Evolutionary conservation across 257 asterid species (phyloP), one percentile per base, ranked within the genome.

Genomic region (Euphrasia confusa): DNA sequence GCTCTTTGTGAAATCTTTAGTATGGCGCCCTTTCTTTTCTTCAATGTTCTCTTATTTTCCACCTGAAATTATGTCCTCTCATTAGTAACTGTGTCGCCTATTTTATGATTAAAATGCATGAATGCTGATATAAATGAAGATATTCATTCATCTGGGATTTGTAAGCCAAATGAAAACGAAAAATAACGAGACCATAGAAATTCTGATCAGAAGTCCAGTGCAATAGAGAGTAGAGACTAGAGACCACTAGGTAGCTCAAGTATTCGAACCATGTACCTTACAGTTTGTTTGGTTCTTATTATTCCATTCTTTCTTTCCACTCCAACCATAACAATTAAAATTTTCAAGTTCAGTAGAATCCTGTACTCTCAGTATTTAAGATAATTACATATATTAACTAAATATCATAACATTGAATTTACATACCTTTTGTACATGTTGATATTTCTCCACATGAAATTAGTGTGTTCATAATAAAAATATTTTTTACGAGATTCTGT

Each of bases 31-130:
- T 55, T 21, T 27, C 7, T 57, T 28, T 45, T 5, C 17, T 32
- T 39, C 27, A 9, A 11, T 15, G 26, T 24, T 64, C 15, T 13
- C 2, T 26, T 47, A 18, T 26, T 30, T 52, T 66, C 64, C 6
- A 32, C 6, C 57, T n/a, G 10, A 3, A 8, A 17, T 5, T 26
- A 21, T 39, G 7, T 15, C 17, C 53, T 47, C 60, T 53, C 13
- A 39, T 54, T 18, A 26, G 26, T 61, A 14, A 37, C 47, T 61
- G 52, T 56, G 58, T 58, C 3, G 50, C 66, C 61, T 65, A 52
- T 47, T 58, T 58, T 72, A 39, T 62, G 45, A 58, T 58, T 68
- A 53, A 52, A 48, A 52, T 57, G 12, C 48, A 21, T 63, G 54
- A 49, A 47, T 44, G 12, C 48, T 30, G 24, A 54, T 15, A 63